Base-by-base conservation (phyloP, 257 asterid genomes). In the Solanum sejunctum region DNA sequence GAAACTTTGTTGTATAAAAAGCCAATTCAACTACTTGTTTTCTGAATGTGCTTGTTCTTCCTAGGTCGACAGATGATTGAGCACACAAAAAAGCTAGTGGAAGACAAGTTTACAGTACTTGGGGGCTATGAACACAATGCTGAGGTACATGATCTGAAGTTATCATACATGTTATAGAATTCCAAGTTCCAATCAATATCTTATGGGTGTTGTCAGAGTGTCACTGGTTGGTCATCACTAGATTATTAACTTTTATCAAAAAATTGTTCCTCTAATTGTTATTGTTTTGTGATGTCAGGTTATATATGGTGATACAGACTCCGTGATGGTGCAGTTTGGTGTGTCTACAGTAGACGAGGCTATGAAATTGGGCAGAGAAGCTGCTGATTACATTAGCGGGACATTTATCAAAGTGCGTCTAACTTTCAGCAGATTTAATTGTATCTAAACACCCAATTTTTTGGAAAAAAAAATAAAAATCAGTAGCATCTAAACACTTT, bases 321-420 rank as follows among this genome's bases (percentile, higher is more conserved):
- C 99, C 58, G 98, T 97, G 73, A 97, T 97, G 99, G 99, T 97
- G 93, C 98, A 95, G 84, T 97, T 97, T 90, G 97, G 99, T 84
- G 98, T 95, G 86, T 81, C 98, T 85, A 85, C 96, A 9, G 98
- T 97, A 69, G 98, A 95, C 88, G 97, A 89, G 91, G 97, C 99
- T 83, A 97, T 97, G 99, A 86, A 86, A 52, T 89, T 97, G 89
- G 99, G 99, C 55, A 94, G 94, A 92, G 98, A 95, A 88, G 99
- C 99, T 88, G 99, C 98, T 87, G 99, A 94, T 82, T 87, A 86
- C 85, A 97, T 97, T 69, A 95, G 98, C 39, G 94, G 93, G 82
- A 97, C 98, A 79, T 97, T 95, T 89, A 93, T 85, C 83, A 97
- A 90, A 92, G 99, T 95, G 91, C 80, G 88, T 85, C n/a, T 10